These are phyloP conservation scores for Backusella westeae DNA, from an alignment of 192 early-diverging fungal species.

Conservation along the genomic window DNA sequence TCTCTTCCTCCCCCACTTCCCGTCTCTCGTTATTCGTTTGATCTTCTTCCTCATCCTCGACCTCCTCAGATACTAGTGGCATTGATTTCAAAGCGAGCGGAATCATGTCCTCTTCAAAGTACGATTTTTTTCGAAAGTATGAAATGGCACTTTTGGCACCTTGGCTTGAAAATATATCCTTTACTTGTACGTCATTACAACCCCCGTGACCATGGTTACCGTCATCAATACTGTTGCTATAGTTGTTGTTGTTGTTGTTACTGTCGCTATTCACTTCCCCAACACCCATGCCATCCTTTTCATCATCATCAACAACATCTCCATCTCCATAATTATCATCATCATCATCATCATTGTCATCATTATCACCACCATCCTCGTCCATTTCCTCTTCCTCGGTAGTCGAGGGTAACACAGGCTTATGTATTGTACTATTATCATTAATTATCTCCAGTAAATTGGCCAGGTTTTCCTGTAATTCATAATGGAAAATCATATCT, in stretches of 20 bases:
- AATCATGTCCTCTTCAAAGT: slow-evolving; percentile 18
- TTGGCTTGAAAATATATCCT: slow-evolving; percentile 15
- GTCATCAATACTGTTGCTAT: background rate
- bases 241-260: background rate
- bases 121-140: slow-evolving; percentile 12
- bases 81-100: background rate
- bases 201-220: background rate
- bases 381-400: slow-evolving; percentile 8
- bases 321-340: background rate
- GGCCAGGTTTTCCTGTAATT: slow-evolving; percentile 53
- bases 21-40: background rate
- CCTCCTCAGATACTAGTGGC: background rate
- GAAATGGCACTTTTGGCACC: slow-evolving; percentile 14
- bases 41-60: background rate
- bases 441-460: slow-evolving; percentile 39
- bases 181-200: background rate
- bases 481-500: slow-evolving; percentile 91
- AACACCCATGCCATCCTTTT: background rate
- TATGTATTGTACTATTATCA: background rate
- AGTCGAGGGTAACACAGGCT: slow-evolving; percentile 12
- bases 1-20: background rate
- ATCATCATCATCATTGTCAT: background rate
- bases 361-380: background rate
- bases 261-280: background rate
- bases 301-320: background rate